Conservation (phyloP, 805 yeast species). For the Nakazawaea anatomiae region DNA sequence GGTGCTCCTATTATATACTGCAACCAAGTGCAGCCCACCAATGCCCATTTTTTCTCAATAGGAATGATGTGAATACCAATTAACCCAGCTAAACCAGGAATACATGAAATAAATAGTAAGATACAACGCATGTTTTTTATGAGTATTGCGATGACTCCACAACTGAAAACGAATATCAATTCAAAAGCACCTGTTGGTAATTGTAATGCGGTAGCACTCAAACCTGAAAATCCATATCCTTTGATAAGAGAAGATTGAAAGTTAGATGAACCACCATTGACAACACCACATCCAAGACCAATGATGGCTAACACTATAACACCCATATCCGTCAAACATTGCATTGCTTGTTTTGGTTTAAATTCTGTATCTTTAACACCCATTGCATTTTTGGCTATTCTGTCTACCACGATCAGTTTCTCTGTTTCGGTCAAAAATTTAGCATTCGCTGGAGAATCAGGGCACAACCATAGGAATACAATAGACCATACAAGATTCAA, state of each 20-base stretch:
- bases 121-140: slow-evolving; percentile 13
- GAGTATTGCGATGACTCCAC: slow-evolving; percentile 16
- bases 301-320: slow-evolving; percentile 19
- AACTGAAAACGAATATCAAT: slow-evolving; percentile 14
- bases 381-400: slow-evolving; percentile 27
- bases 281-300: slow-evolving; percentile 22
- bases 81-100: slow-evolving; percentile 18
- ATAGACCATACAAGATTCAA: slow-evolving; percentile 47
- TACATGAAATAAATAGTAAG: slow-evolving; percentile 12
- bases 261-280: slow-evolving; percentile 20
- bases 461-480: slow-evolving; percentile 35
- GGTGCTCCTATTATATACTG: slow-evolving; percentile 27
- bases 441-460: slow-evolving; percentile 41
- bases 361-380: slow-evolving; percentile 22
- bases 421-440: slow-evolving; percentile 32
- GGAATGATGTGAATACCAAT: slow-evolving; percentile 19
- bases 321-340: slow-evolving; percentile 18
- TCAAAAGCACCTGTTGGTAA: slow-evolving; percentile 35
- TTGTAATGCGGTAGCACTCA: slow-evolving; percentile 46
- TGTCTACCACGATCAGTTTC: slow-evolving; percentile 39
- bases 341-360: slow-evolving; percentile 18
- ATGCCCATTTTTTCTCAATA: slow-evolving; percentile 18
- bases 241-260: slow-evolving; percentile 10
- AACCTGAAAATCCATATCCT: slow-evolving; percentile 11
- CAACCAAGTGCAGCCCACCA: slow-evolving; percentile 27